These are phyloP conservation scores for Cutaneotrichosporon dermatis DNA, from an alignment of 1,284 basidiomycete species.

Conservation along the genomic window DNA sequence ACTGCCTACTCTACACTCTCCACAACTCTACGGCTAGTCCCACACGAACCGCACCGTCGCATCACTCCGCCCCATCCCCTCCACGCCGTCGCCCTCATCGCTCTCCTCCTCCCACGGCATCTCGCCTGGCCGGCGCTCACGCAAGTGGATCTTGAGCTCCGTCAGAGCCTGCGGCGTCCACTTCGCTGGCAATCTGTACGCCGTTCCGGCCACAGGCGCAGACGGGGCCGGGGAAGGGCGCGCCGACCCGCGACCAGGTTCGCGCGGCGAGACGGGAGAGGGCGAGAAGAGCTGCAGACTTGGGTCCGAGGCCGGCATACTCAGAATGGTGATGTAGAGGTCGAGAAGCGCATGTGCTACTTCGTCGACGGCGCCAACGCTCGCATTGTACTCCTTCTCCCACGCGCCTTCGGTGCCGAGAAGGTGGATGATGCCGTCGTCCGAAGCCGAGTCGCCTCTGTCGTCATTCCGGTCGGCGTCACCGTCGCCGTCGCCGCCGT, in stretches of 20 bases:
- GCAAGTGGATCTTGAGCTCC: conserved; percentile 50
- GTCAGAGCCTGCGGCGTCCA: conserved; percentile 49
- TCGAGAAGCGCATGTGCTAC: conserved; percentile 80
- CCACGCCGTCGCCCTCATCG: conserved; percentile 20
- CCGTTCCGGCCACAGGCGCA: conserved; percentile 14
- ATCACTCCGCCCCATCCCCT: conserved; percentile 67
- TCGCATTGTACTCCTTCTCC: conserved; percentile 63
- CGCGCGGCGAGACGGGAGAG: conserved; percentile 39
- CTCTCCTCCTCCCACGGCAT: conserved; percentile 15
- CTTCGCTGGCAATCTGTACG: conserved; percentile 30
- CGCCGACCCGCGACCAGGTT: conserved; percentile 15
- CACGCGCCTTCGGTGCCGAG: conserved; percentile 63
- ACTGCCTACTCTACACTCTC: too few relatives aligned
- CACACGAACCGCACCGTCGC: conserved; percentile 77
- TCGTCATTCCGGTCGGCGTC: background rate
- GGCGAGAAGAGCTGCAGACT: conserved; percentile 26
- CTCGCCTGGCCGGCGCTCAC: conserved; percentile 34
- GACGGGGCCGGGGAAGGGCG: conserved; percentile 11
- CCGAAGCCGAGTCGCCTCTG: too few relatives aligned
- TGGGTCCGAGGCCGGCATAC: conserved; percentile 42
- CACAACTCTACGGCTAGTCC: conserved; percentile 19
- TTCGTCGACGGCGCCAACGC: conserved; percentile 74
- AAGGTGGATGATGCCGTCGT: background rate
- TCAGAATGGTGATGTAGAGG: conserved; percentile 66
- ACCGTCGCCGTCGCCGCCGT: background rate